phyloP scores from a whole-genome alignment of 2,329 filamentous ascomycete species.

The Microsporum audouinii region DNA sequence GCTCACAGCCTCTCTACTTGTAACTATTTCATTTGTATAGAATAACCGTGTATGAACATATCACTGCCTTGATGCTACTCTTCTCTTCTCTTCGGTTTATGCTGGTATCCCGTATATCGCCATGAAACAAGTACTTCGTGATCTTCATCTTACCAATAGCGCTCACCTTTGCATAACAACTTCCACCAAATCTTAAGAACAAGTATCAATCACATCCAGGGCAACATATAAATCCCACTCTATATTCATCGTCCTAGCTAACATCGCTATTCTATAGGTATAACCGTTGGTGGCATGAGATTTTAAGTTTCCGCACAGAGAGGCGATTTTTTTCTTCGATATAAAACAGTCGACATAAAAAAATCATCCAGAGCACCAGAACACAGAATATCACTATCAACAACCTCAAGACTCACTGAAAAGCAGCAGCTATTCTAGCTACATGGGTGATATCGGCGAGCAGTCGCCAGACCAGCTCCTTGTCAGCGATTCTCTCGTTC shows the following conservation, averaged over 20 bases:
- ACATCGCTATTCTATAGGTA: too few species aligned
- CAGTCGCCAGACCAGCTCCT: background rate
- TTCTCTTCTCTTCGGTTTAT: background rate
- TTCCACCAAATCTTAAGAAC: too few species aligned
- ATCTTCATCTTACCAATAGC: too few species aligned
- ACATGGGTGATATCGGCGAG: background rate
- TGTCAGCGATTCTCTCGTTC: slow-evolving; percentile 46
- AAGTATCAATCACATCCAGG: too few species aligned
- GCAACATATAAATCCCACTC: too few species aligned
- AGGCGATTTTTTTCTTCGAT: background rate
- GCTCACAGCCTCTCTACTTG: background rate
- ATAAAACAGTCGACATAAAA: background rate
- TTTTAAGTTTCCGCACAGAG: background rate
- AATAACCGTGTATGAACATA: background rate
- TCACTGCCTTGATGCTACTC: background rate
- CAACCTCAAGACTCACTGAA: background rate
- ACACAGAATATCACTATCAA: background rate
- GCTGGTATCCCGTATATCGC: background rate
- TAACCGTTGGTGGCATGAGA: background rate
- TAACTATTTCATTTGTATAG: background rate
- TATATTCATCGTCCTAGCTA: too few species aligned
- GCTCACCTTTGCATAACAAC: too few species aligned
- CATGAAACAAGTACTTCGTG: too few species aligned
- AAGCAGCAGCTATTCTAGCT: background rate
- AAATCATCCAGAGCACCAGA: background rate